These are phyloP conservation scores for Morella rubra DNA, from an alignment of 306 rosid genomes.

Conservation along the genomic window DNA sequence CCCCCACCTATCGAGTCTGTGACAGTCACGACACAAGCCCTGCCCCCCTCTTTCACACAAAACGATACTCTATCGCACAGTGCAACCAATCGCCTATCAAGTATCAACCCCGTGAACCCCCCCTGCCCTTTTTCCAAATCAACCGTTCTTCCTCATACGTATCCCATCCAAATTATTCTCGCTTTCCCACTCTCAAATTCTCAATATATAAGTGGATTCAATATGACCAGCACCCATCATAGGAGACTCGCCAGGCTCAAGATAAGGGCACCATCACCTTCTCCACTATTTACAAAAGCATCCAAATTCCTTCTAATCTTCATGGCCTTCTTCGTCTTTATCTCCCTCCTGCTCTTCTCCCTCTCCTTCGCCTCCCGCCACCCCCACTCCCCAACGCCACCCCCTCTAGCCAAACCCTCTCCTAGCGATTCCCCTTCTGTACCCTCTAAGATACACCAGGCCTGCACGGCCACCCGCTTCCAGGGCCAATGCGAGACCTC, in stretches of 20 bases:
- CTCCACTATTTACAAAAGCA: slow-evolving; percentile 12
- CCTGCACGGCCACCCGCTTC: slow-evolving; percentile 82
- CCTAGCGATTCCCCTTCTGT: not conserved
- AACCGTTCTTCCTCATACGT: not conserved
- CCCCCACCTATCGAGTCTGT: no score
- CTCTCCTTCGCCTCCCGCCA: slow-evolving; percentile 42
- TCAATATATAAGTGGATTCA: not conserved
- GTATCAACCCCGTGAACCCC: no score
- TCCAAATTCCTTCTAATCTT: slow-evolving; percentile 44
- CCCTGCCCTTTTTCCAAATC: not conserved
- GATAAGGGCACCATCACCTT: not conserved
- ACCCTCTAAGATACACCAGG: slow-evolving; percentile 32
- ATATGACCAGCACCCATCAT: slow-evolving; percentile 13
- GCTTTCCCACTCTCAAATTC: not conserved
- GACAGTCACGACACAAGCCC: no score
- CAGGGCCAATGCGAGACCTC: slow-evolving; percentile 52
- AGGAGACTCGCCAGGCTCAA: slow-evolving; percentile 24
- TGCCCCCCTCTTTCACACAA: no score
- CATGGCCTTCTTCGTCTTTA: slow-evolving; percentile 55
- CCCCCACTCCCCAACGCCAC: slow-evolving; percentile 4
- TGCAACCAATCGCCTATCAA: no score
- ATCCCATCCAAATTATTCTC: not conserved
- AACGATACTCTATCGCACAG: no score
- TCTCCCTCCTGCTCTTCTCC: slow-evolving; percentile 45
- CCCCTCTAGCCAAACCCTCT: not conserved